Evolutionary conservation across 495 filamentous ascomycete species (phyloP), one percentile per base, ranked within the genome.

Genomic region (Neohortaea acidophila): DNA sequence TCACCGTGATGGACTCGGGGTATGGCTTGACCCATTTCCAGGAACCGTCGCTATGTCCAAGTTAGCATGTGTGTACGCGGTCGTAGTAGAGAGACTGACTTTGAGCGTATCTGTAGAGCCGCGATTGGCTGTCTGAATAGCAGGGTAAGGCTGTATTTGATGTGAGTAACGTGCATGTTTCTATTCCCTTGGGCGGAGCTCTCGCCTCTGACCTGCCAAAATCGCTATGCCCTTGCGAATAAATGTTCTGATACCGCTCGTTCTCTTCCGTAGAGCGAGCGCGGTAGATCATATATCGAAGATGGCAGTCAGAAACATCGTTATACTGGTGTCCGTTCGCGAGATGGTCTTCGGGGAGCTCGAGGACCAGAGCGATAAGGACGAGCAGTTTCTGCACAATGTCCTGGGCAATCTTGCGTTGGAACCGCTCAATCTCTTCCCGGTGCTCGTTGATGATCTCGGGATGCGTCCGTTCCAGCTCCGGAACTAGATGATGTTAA

Each of bases 61-160:
- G n/a, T n/a, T n/a, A n/a, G n/a, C n/a, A n/a, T n/a, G n/a, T n/a
- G n/a, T n/a, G n/a, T n/a, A n/a, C n/a, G n/a, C n/a, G n/a, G n/a
- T n/a, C n/a, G n/a, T n/a, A n/a, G n/a, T n/a, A n/a, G n/a, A n/a
- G n/a, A n/a, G n/a, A n/a, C n/a, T n/a, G n/a, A n/a, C n/a, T n/a
- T n/a, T 8, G 33, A 51, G 8, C 57, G 52, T 15, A 72, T 62
- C 49, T 75, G 68, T 27, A 75, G 47, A 6, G 62, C 70, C 2
- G 68, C 70, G 21, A 73, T 55, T 4, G 69, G 67, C 38, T 74
- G 69, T 22, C 65, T 59, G 56, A 70, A 73, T 0, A 72, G 54
- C 13, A 75, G 50, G 0, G 68, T 73, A 6, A 73, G 36, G n/a
- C n/a, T n/a, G n/a, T n/a, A n/a, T n/a, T n/a, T n/a, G n/a, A n/a